Conservation (phyloP, 352 stramenopile species). For the Pythium myriotylum region DNA sequence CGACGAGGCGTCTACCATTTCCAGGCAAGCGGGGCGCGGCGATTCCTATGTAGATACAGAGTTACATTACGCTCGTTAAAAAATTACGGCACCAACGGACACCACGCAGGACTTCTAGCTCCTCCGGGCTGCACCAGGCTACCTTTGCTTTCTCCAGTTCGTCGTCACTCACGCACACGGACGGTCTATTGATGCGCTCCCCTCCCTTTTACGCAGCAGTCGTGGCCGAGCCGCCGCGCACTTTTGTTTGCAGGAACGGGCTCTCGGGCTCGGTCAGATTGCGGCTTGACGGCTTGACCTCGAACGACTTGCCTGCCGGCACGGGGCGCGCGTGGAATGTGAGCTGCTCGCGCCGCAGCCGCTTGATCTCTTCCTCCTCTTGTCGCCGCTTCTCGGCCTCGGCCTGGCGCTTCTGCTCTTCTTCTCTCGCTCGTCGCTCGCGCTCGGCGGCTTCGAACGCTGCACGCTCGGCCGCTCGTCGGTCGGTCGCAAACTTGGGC, state of each 20-base stretch:
- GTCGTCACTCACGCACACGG: background rate
- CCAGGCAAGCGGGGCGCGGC: background rate
- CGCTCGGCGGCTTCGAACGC: conserved; percentile 72
- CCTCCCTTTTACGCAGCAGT: conserved; percentile 20
- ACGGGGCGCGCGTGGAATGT: conserved; percentile 73
- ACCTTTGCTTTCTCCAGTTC: background rate
- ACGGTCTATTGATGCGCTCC: background rate
- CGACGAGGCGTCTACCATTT: too few relatives aligned
- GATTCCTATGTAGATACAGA: conserved; percentile 5
- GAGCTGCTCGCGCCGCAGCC: conserved; percentile 68
- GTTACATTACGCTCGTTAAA: conserved; percentile 27
- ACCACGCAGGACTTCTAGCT: too few relatives aligned
- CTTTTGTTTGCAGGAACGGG: conserved; percentile 33
- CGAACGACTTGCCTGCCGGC: conserved; percentile 48
- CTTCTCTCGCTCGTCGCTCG: conserved; percentile 61
- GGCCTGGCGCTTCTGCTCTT: conserved; percentile 56
- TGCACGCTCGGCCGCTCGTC: conserved; percentile 59
- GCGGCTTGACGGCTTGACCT: conserved; percentile 46
- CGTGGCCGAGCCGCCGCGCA: conserved; percentile 21
- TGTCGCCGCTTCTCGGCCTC: conserved; percentile 52
- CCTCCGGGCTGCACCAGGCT: conserved; percentile 8
- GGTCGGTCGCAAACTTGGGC: conserved; percentile 66
- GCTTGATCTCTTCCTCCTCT: conserved; percentile 74
- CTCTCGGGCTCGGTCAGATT: conserved; percentile 64
- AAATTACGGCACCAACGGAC: background rate